Percentiles rank a stretch among this genome's conserved stretches.
These are phyloP conservation scores for Pleodorina starrii DNA, from an alignment of 139 green algal genomes.

Conservation along the genomic window DNA sequence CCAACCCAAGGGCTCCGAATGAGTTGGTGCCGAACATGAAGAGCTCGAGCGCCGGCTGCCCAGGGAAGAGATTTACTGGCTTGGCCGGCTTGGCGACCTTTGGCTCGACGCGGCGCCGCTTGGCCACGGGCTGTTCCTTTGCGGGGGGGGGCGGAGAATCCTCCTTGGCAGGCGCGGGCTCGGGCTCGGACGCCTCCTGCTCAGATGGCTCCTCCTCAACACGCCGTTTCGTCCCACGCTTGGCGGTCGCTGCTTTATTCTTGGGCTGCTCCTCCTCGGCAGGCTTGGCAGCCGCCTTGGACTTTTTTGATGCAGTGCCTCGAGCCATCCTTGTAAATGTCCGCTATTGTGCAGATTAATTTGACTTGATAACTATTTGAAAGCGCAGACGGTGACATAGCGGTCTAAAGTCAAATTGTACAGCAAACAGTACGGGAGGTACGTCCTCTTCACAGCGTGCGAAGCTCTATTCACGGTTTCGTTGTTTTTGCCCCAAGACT, in stretches of 20 bases:
- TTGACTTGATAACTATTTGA: not conserved
- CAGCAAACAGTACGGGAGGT: too few relatives aligned
- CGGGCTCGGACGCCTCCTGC: not conserved
- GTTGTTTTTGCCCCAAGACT: too few relatives aligned
- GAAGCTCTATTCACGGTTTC: too few relatives aligned
- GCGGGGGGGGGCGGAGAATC: not conserved
- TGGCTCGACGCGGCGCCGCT: constrained; percentile 23
- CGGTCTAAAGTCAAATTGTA: too few relatives aligned
- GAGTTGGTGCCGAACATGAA: constrained; percentile 66
- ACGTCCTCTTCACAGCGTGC: too few relatives aligned
- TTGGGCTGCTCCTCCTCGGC: not conserved
- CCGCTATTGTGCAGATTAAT: not conserved
- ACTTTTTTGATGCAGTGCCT: not conserved
- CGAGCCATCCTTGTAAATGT: not conserved
- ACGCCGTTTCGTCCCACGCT: constrained; percentile 28
- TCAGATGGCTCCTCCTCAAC: constrained; percentile 18
- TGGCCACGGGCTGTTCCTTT: not conserved
- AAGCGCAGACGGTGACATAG: not conserved
- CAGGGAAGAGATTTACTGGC: constrained; percentile 25
- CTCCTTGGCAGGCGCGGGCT: not conserved
- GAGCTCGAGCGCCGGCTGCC: constrained; percentile 46
- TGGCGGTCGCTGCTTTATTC: not conserved
- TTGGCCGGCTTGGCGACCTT: not conserved
- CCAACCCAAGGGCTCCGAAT: constrained; percentile 69
- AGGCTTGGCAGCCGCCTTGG: constrained; percentile 16